Evolutionary conservation across 345 rosid genomes (phyloP).

Genomic region (Reutealis trisperma): DNA sequence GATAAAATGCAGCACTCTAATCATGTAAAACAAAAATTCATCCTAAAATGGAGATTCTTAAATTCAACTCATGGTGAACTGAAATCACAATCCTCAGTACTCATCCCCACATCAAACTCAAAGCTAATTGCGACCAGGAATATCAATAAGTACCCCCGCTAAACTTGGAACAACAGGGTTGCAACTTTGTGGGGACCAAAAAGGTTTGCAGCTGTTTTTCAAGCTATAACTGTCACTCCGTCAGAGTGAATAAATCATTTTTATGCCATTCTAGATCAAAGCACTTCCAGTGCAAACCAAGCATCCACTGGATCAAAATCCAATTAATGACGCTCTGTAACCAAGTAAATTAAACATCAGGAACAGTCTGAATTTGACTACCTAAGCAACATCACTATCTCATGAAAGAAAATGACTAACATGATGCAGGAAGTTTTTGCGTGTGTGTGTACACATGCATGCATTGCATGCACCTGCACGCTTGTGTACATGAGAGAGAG

Average conservation of each 20-base stretch:
- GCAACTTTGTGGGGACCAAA: too few species aligned
- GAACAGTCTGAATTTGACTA: not conserved
- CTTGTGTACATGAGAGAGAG: slow-evolving; percentile 3
- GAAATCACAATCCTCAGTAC: too few species aligned
- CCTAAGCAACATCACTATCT: not conserved
- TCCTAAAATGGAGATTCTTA: not conserved
- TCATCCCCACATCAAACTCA: too few species aligned
- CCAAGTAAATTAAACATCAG: not conserved
- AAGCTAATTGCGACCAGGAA: not conserved
- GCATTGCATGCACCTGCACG: too few species aligned
- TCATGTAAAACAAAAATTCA: not conserved
- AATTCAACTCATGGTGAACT: too few species aligned
- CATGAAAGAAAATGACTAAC: not conserved
- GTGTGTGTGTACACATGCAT: not conserved
- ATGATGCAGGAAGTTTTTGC: not conserved
- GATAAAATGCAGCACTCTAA: not conserved
- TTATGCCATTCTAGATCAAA: not conserved
- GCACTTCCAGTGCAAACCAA: not conserved
- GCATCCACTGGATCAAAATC: not conserved
- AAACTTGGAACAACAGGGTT: too few species aligned
- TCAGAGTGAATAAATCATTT: not conserved
- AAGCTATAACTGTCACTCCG: not conserved
- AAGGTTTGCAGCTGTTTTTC: not conserved
- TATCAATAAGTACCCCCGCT: not conserved
- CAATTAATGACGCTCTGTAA: not conserved